Base-by-base conservation (phyloP, 345 rosid species). In the Dipteronia sinensis region DNA sequence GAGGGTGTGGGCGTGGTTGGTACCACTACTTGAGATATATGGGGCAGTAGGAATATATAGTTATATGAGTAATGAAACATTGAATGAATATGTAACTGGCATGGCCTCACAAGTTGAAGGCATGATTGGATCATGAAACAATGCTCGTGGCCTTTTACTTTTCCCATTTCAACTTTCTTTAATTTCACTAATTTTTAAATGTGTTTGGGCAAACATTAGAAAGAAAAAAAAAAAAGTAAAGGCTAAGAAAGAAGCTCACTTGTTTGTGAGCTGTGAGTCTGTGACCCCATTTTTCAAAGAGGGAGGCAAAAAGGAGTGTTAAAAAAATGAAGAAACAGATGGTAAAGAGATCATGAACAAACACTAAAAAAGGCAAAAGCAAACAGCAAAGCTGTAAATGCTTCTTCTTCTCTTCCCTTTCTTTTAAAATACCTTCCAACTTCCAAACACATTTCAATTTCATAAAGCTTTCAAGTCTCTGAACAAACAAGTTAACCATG, bases 81-180 rank as follows among this genome's bases (percentile, higher is more conserved):
- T 56, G 62, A 56, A 56, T 56, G 23, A 7, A 7, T 9, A n/a
- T 25, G 27, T 56, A 78, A 69, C 71, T 81, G 80, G 82, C 75
- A 79, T 75, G 62, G 82, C 81, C 74, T 62, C 51, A 65, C 81
- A 25, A 78, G 85, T 77, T 81, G 88, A 78, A 15, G 71, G 77
- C 34, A 81, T 89, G 85, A 87, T 89, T 84, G 79, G 85, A 84
- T 80, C 85, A 74, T 76, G 78, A 87, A 83, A 78, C 81, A 83
- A 61, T 65, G 85, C 90, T 85, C 85, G 89, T 84, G 90, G 83
- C 81, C 78, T 82, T 79, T 70, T 47, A 75, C 82, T 80, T 72
- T 82, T 82, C 73, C 51, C 72, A 27, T 72, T 42, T 73, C 55
- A 47, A n/a, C 63, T 62, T 15, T 38, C 49, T 42, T 49, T 11